Evolutionary conservation across 371 early-diverging fungal genomes (phyloP).

Genomic region (Haplosporangium sp.): DNA sequence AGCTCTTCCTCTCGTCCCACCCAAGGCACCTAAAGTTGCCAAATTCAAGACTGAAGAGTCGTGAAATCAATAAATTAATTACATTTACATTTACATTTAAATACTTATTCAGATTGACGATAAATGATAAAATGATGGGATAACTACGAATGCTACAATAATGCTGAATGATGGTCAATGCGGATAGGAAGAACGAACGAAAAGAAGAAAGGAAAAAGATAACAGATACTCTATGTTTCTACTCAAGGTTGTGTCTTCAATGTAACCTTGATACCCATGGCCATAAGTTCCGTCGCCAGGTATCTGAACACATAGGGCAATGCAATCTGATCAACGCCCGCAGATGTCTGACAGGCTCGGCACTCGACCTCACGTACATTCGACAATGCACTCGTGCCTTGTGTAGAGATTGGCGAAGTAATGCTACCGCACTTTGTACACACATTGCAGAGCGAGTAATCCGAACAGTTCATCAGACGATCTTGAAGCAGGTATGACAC

Average conservation of each 20-base stretch:
- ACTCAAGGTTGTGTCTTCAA: slow-evolving; percentile 67
- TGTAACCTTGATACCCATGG: slow-evolving; percentile 86
- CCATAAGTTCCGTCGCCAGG: slow-evolving; percentile 95
- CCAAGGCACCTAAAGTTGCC: slow-evolving; percentile 8
- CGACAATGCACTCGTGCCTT: slow-evolving; percentile 59
- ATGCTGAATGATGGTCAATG: too few relatives aligned
- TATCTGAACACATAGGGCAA: slow-evolving; percentile 99
- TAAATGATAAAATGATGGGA: too few relatives aligned
- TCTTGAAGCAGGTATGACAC: slow-evolving; percentile 96
- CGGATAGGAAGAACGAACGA: too few relatives aligned
- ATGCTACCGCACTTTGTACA: slow-evolving; percentile 92
- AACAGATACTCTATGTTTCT: too few relatives aligned
- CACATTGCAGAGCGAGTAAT: slow-evolving; percentile 89
- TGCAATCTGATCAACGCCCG: slow-evolving; percentile 88
- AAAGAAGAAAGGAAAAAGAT: background rate
- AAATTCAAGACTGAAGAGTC: too few relatives aligned
- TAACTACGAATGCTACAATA: too few relatives aligned
- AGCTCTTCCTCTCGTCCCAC: slow-evolving; percentile 7
- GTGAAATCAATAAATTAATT: background rate
- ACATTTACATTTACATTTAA: too few relatives aligned
- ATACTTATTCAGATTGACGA: too few relatives aligned
- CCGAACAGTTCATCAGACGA: slow-evolving; percentile 99
- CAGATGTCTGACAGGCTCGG: slow-evolving; percentile 76
- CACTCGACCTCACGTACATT: slow-evolving; percentile 73
- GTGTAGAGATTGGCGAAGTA: slow-evolving; percentile 80